phyloP scores from a whole-genome alignment of 805 yeast genomes.

The Teunomyces lycoperdinae region DNA sequence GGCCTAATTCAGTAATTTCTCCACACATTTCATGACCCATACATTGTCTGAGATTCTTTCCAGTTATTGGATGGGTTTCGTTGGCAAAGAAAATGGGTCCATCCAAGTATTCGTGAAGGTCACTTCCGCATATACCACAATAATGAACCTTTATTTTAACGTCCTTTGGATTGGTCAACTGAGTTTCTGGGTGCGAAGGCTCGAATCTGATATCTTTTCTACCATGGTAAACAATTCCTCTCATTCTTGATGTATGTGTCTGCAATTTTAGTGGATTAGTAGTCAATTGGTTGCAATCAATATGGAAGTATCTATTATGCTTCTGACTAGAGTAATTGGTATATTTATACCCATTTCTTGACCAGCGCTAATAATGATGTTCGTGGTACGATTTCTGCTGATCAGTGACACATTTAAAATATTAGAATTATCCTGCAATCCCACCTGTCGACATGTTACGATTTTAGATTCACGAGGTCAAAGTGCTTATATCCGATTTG shows the following conservation, averaged over 20 bases:
- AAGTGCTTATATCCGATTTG: not conserved
- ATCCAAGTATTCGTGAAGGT: slow-evolving; percentile 4
- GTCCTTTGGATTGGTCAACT: not conserved
- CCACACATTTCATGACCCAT: slow-evolving; percentile 6
- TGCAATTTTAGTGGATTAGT: not conserved
- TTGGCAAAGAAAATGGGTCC: slow-evolving; percentile 1
- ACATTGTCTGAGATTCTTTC: not conserved
- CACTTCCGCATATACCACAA: slow-evolving; percentile 4
- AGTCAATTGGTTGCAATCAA: not conserved
- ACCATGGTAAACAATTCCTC: slow-evolving; percentile 4
- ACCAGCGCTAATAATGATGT: not conserved
- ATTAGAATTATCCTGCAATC: not conserved
- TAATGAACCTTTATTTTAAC: slow-evolving; percentile 4
- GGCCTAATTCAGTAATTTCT: slow-evolving; percentile 2
- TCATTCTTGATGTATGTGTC: not conserved
- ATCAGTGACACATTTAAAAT: not conserved
- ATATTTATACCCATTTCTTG: not conserved
- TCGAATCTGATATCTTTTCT: slow-evolving; percentile 2
- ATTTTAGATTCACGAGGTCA: not conserved
- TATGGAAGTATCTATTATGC: not conserved
- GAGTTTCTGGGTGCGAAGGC: slow-evolving; percentile 2
- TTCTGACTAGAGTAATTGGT: not conserved
- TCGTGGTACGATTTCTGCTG: not conserved
- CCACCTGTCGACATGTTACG: not conserved
- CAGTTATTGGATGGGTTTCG: not conserved